Conservation (phyloP, 192 early-diverging fungal species). For the Coemansia sp. region DNA sequence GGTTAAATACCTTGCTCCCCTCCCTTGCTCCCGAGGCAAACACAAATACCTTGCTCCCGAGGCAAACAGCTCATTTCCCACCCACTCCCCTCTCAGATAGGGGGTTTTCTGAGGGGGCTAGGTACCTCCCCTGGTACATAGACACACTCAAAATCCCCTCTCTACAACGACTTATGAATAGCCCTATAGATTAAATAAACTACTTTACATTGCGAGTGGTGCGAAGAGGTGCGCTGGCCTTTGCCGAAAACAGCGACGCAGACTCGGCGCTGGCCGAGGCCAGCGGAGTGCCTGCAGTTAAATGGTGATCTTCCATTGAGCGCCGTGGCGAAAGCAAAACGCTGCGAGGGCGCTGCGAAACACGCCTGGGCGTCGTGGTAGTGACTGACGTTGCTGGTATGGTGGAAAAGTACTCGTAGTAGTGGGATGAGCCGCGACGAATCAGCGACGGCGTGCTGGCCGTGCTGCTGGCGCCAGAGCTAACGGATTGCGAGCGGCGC, state of each 20-base stretch:
- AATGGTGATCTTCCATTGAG: conserved; percentile 51
- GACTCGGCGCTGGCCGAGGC: conserved; percentile 7
- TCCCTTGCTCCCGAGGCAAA: no score
- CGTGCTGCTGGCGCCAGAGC: conserved; percentile 44
- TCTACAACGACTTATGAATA: no score
- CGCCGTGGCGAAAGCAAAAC: conserved; percentile 52
- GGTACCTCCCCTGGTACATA: no score
- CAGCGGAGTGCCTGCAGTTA: conserved; percentile 2
- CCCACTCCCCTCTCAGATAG: no score
- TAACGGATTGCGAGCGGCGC: conserved; percentile 53
- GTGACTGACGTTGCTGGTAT: not conserved
- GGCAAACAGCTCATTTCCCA: no score
- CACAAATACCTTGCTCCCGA: no score
- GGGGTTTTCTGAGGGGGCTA: no score
- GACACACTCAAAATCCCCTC: no score
- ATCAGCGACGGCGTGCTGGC: conserved; percentile 35
- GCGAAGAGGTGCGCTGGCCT: conserved; percentile 29
- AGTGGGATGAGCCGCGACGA: conserved; percentile 33
- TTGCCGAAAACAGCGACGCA: conserved; percentile 31
- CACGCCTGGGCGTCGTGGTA: conserved; percentile 24
- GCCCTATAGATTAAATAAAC: conserved; percentile 1
- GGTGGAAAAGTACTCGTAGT: conserved; percentile 40
- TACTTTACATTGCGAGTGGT: conserved; percentile 8
- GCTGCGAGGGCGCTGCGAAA: conserved; percentile 44
- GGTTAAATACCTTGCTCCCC: no score